Percentiles rank a stretch among this genome's conserved stretches.
Conservation (phyloP, 2,329 filamentous ascomycete genomes). For the Dothiorella sarmentorum region DNA sequence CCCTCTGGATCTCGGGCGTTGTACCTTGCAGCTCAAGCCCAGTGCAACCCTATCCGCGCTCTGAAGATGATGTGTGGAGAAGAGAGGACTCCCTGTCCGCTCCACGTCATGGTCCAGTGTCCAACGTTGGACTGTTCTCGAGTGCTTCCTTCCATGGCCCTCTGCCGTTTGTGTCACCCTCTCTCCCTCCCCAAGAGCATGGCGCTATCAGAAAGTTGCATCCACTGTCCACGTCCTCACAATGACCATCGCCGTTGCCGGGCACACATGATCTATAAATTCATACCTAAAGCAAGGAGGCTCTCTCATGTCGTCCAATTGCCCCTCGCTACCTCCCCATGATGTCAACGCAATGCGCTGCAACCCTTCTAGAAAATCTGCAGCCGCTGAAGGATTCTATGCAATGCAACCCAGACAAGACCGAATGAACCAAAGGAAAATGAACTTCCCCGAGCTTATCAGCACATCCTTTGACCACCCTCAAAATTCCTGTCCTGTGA, state of each 20-base stretch:
- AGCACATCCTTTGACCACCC: not conserved
- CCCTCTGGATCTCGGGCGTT: conserved; percentile 10
- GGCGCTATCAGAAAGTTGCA: conserved; percentile 3
- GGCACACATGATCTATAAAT: conserved; percentile 15
- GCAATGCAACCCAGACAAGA: conserved; percentile 34
- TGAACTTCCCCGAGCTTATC: not conserved
- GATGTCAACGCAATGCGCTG: conserved; percentile 26
- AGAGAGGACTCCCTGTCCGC: not conserved
- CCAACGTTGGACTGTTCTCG: conserved; percentile 6
- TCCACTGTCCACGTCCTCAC: not conserved
- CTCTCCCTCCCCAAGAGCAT: not conserved
- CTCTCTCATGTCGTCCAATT: conserved; percentile 1
- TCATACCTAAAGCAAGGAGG: conserved; percentile 14
- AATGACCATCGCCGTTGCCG: not conserved
- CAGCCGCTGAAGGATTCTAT: conserved; percentile 20
- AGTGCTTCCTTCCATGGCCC: not conserved
- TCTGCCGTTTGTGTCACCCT: not conserved
- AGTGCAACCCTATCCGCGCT: not conserved
- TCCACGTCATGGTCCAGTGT: not conserved
- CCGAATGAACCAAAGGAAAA: not conserved
- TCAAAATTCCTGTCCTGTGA: not conserved
- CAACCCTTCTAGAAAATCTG: conserved; percentile 32
- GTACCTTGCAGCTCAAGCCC: conserved; percentile 15
- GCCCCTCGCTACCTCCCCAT: conserved; percentile 12
- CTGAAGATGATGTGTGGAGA: conserved; percentile 14